A percentile compares a stretch with the other conserved stretches of the same genome.
Conservation (phyloP, 2,329 filamentous ascomycete species). For the Aulographum hederae region DNA sequence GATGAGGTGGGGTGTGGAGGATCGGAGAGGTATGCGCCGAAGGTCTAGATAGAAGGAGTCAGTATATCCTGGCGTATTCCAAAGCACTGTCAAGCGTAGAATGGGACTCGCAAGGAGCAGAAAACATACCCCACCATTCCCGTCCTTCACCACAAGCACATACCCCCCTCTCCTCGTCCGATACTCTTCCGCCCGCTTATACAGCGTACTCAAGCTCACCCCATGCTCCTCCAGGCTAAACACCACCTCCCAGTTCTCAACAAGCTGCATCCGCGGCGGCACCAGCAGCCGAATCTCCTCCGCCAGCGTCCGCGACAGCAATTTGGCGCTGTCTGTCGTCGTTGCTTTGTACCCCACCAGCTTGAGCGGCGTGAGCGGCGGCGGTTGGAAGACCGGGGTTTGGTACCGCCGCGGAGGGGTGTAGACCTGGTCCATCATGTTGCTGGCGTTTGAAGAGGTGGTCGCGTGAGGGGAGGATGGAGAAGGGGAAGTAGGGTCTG, state of each 20-base stretch:
- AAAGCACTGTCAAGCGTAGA: neutral
- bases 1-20: constrained; percentile 61
- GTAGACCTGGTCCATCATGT: constrained; percentile 23
- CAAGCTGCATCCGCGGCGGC: constrained; percentile 69
- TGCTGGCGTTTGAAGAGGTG: constrained; percentile 1
- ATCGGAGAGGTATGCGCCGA: constrained; percentile 89
- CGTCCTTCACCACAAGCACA: constrained; percentile 72
- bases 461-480: neutral
- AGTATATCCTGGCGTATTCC: constrained; percentile 3
- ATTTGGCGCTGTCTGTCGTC: constrained; percentile 39
- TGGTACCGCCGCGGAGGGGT: constrained; percentile 41
- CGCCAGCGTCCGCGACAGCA: constrained; percentile 57
- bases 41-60: constrained; percentile 30
- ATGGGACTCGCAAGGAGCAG: too few relatives aligned
- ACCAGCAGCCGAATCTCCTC: constrained; percentile 87
- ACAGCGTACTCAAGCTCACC: constrained; percentile 70
- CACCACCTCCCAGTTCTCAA: constrained; percentile 68
- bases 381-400: constrained; percentile 73
- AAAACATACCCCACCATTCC: constrained; percentile 48
- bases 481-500: constrained; percentile 19
- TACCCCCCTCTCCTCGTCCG: constrained; percentile 60
- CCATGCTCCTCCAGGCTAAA: constrained; percentile 91
- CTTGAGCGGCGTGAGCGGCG: constrained; percentile 65
- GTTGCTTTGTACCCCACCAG: constrained; percentile 46
- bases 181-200: constrained; percentile 56